phyloP scores from a whole-genome alignment of 208 protist species.

The Trypanosoma conorhini region DNA sequence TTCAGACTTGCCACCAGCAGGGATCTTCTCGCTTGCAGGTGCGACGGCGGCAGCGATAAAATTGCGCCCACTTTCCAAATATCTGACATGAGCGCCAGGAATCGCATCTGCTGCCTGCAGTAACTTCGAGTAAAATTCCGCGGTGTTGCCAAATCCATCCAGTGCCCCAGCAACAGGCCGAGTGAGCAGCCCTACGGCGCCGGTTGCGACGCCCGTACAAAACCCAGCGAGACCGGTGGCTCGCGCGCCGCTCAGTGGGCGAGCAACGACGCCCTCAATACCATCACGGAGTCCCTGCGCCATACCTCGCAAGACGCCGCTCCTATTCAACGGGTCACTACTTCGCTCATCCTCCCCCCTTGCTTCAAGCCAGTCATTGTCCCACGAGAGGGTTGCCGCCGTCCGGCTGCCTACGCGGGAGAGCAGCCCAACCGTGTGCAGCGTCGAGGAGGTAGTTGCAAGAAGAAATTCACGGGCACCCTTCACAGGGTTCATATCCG shows the following conservation, averaged over 20 bases:
- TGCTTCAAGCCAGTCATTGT: slow-evolving; percentile 21
- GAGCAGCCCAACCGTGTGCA: slow-evolving; percentile 73
- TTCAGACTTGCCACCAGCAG: background rate
- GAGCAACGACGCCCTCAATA: slow-evolving; percentile 44
- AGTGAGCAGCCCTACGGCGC: slow-evolving; percentile 56
- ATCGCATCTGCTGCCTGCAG: slow-evolving; percentile 21
- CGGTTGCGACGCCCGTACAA: slow-evolving; percentile 46
- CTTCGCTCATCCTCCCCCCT: background rate
- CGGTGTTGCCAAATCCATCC: slow-evolving; percentile 53
- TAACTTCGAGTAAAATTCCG: slow-evolving; percentile 56
- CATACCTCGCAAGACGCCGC: slow-evolving; percentile 41
- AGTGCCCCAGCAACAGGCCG: slow-evolving; percentile 62
- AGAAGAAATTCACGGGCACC: slow-evolving; percentile 52
- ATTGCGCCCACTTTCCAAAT: slow-evolving; percentile 27
- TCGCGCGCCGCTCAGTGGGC: slow-evolving; percentile 46
- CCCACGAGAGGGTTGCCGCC: slow-evolving; percentile 28
- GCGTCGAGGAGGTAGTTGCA: slow-evolving; percentile 57
- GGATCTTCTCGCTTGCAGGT: background rate
- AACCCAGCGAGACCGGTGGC: slow-evolving; percentile 54
- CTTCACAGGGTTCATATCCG: slow-evolving; percentile 34
- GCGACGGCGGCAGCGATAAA: background rate
- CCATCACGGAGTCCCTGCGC: slow-evolving; percentile 38
- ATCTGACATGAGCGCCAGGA: slow-evolving; percentile 5
- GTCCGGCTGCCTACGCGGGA: slow-evolving; percentile 57
- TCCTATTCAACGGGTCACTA: background rate